These are phyloP conservation scores for Tulasnella sp. DNA, from an alignment of 768 basidiomycete genomes.

Conservation along the genomic window DNA sequence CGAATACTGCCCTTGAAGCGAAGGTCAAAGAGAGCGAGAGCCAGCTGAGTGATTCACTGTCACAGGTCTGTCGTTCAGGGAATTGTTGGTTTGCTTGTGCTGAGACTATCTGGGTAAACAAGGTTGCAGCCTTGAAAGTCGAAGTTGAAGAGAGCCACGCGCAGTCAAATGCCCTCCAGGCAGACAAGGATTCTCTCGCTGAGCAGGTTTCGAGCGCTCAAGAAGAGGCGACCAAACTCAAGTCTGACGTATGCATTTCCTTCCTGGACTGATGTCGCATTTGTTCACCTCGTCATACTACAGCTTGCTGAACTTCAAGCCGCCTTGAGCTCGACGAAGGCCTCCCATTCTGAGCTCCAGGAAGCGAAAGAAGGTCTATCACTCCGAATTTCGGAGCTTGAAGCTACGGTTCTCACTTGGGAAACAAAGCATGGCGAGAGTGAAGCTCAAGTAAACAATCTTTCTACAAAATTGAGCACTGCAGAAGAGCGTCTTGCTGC, in stretches of 20 bases:
- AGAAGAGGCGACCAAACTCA: no score
- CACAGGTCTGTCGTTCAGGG: no score
- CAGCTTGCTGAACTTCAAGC: background rate
- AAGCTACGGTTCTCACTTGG: background rate
- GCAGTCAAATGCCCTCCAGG: background rate
- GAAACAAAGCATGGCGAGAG: background rate
- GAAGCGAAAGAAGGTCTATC: background rate
- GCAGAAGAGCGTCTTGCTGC: background rate
- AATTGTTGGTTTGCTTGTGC: no score
- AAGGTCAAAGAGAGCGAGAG: background rate
- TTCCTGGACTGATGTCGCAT: no score
- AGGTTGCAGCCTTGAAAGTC: no score
- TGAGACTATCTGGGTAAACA: no score
- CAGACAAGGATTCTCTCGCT: background rate
- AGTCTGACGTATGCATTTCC: no score
- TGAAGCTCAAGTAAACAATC: background rate
- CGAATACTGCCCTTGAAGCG: background rate
- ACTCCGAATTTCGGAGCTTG: background rate
- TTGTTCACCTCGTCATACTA: background rate
- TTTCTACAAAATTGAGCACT: background rate
- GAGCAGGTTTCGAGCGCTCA: no score
- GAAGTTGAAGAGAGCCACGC: background rate
- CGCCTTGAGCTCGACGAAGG: background rate
- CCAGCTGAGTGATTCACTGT: background rate
- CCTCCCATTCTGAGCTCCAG: background rate